Conservation (phyloP, 2,329 filamentous ascomycete genomes). For the Colletotrichum somersetense region DNA sequence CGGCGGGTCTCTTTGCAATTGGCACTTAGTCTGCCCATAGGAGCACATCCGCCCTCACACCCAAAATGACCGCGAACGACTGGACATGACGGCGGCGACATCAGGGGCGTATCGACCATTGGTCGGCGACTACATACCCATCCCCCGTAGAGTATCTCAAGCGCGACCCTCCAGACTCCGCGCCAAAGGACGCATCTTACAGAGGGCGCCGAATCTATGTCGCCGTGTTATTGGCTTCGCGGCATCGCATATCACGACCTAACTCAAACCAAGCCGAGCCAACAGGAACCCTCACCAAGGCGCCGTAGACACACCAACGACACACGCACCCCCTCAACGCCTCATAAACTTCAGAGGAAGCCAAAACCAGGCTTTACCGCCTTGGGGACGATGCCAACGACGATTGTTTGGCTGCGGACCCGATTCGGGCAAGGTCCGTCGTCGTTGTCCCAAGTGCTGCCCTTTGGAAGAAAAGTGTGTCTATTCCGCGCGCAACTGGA, state of each 20-base stretch:
- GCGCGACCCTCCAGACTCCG: conserved; percentile 2
- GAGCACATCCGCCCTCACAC: not conserved
- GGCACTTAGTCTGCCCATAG: not conserved
- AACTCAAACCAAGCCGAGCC: not conserved
- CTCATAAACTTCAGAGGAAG: not conserved
- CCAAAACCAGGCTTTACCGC: conserved; percentile 2
- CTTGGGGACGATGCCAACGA: conserved; percentile 22
- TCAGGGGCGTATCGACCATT: not conserved
- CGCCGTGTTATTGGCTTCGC: not conserved
- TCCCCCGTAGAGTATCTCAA: not conserved
- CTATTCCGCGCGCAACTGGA: conserved; percentile 15
- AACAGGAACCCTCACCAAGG: conserved; percentile 10
- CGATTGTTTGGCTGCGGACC: conserved; percentile 32
- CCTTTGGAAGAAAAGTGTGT: not conserved
- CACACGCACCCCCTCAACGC: not conserved
- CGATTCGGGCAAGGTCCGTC: not conserved
- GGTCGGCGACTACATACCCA: too few relatives aligned
- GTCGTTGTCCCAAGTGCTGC: not conserved
- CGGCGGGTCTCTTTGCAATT: not conserved
- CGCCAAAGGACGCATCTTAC: not conserved
- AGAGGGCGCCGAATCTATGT: not conserved
- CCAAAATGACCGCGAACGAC: not conserved
- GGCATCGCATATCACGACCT: not conserved
- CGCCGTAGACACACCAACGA: conserved; percentile 4
- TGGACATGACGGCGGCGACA: not conserved